A percentile compares a stretch with the other conserved stretches of the same genome.
Conservation (phyloP, 1,284 basidiomycete species). For the Puccinia hordei region DNA sequence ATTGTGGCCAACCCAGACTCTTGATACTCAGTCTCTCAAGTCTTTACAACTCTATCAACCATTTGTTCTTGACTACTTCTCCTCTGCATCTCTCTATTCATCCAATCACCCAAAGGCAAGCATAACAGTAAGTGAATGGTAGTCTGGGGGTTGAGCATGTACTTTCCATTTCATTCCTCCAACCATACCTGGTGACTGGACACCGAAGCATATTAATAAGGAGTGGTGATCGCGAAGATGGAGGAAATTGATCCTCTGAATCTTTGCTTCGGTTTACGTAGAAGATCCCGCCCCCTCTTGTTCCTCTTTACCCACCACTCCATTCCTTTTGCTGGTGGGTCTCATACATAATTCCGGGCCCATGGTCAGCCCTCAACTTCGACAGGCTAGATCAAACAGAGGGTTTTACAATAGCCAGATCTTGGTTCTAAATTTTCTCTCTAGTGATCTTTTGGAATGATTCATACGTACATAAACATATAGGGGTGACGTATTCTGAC, state of each 20-base stretch:
- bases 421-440: conserved; percentile 7
- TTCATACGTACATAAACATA: conserved; percentile 27
- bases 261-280: background rate
- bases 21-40: background rate
- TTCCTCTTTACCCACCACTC: conserved; percentile 5
- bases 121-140: background rate
- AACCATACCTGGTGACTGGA: background rate
- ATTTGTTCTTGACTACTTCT: background rate
- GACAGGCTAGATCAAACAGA: background rate
- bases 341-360: background rate
- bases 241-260: background rate
- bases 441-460: conserved; percentile 33
- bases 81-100: background rate
- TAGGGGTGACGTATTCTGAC: conserved; percentile 14
- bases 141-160: background rate
- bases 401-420: conserved; percentile 13
- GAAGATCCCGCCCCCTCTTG: conserved; percentile 9
- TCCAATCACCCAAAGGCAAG: background rate
- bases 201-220: conserved; percentile 2
- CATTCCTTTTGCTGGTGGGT: background rate
- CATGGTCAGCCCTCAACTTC: conserved; percentile 1
- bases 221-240: conserved; percentile 16
- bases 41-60: background rate
- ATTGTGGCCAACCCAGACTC: background rate
- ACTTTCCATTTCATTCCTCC: background rate